Conservation (phyloP, 2,329 filamentous ascomycete genomes). For the Pseudopithomyces maydicus region DNA sequence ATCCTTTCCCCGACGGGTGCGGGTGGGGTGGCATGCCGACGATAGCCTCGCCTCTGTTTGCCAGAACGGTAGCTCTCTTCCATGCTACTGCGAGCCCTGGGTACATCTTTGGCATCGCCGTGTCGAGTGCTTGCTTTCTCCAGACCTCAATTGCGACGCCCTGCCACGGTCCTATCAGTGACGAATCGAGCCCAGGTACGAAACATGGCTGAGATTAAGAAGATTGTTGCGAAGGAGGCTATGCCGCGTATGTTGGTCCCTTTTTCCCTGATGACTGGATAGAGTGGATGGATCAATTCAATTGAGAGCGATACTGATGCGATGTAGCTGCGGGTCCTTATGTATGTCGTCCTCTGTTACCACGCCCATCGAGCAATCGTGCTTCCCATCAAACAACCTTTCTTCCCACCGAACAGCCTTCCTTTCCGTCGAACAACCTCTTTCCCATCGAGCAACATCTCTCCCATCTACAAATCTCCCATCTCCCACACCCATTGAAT, state of each 20-base stretch:
- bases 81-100: background rate
- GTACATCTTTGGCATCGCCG: background rate
- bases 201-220: constrained; percentile 52
- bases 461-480: too few species aligned
- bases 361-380: background rate
- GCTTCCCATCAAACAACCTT: background rate
- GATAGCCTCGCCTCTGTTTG: constrained; percentile 32
- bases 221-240: constrained; percentile 48
- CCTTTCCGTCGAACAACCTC: background rate
- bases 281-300: too few species aligned
- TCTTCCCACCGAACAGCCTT: too few species aligned
- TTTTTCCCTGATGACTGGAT: background rate
- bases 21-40: constrained; percentile 14
- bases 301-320: background rate
- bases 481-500: too few species aligned
- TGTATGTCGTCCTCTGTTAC: constrained; percentile 36
- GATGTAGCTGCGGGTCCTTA: constrained; percentile 49
- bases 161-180: background rate
- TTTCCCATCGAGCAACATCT: too few species aligned
- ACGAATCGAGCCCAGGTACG: background rate
- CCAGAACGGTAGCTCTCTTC: constrained; percentile 13
- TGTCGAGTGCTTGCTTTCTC: background rate
- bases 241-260: constrained; percentile 49
- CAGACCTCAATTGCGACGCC: background rate
- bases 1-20: background rate